These are phyloP conservation scores for Phallus indusiatus DNA, from an alignment of 768 basidiomycete genomes.

Conservation along the genomic window DNA sequence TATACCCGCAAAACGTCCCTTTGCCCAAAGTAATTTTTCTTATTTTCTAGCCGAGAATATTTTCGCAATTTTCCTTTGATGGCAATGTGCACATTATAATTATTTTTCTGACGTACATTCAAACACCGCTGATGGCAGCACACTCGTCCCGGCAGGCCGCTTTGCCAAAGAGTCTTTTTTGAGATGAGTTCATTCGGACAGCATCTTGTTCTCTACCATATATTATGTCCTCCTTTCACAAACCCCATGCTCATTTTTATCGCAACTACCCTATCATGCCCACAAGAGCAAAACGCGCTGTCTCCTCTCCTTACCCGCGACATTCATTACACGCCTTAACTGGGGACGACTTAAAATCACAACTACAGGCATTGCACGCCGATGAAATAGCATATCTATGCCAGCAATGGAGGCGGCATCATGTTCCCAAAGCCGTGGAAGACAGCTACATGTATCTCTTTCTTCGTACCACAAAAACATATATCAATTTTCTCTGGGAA, in stretches of 20 bases:
- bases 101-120: neutral
- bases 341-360: neutral
- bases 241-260: neutral
- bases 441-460: constrained; percentile 8
- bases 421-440: neutral
- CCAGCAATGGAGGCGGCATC: constrained; percentile 3
- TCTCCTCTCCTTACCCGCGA: constrained; percentile 9
- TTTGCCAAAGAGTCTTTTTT: no score
- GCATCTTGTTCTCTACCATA: neutral
- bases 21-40: no score
- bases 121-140: neutral
- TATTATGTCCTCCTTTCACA: neutral
- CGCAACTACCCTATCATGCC: neutral
- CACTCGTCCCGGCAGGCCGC: no score
- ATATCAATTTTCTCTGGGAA: constrained; percentile 9
- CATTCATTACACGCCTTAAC: neutral
- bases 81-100: neutral
- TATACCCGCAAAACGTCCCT: no score
- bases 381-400: constrained; percentile 15
- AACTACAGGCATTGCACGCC: constrained; percentile 12
- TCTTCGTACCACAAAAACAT: constrained; percentile 5
- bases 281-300: constrained; percentile 9
- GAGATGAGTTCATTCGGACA: no score
- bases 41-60: no score
- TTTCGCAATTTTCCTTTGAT: neutral